Conservation (phyloP, 257 asterid genomes). For the Rhazya stricta region DNA sequence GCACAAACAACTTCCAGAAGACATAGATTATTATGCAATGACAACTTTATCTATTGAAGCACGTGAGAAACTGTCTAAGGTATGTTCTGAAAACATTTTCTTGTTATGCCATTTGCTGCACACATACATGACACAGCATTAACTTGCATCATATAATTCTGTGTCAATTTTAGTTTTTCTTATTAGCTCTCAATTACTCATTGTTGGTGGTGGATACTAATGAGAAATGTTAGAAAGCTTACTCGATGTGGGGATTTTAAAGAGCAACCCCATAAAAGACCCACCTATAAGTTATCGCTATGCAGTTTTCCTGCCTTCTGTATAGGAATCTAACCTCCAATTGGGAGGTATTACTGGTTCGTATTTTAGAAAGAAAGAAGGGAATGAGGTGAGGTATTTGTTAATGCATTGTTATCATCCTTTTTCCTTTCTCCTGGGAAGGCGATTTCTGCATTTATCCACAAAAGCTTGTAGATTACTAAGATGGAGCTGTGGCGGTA, state of each 20-base stretch:
- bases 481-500: not conserved
- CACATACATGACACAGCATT: not conserved
- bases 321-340: not conserved
- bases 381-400: not conserved
- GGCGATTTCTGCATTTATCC: not conserved
- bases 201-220: not conserved
- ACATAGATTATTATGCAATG: slow-evolving; percentile 75
- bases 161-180: not conserved
- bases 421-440: not conserved
- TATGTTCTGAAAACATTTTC: slow-evolving; percentile 19
- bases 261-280: not conserved
- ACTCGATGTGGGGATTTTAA: not conserved
- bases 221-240: not conserved
- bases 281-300: not conserved
- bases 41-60: slow-evolving; percentile 79
- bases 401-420: not conserved
- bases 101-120: not conserved
- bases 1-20: slow-evolving; percentile 69
- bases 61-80: slow-evolving; percentile 96
- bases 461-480: not conserved
- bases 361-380: not conserved
- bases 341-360: not conserved
- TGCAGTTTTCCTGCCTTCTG: not conserved
- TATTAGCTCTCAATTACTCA: not conserved
- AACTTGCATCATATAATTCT: not conserved